phyloP scores from a whole-genome alignment of 1,284 basidiomycete genomes.

The Crepidotus sp. region DNA sequence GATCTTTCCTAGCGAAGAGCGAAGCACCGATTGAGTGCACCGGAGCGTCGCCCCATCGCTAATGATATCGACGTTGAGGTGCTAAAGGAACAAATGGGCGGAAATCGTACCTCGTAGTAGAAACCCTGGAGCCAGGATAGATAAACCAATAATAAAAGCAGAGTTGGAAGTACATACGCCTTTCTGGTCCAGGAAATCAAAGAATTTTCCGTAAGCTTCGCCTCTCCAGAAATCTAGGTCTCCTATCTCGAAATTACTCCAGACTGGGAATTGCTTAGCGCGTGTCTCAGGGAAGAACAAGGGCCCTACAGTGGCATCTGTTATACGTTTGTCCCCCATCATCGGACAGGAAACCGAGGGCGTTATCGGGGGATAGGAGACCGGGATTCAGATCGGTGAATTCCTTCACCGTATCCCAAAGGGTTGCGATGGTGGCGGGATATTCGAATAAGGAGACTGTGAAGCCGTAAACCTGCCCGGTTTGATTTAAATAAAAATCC shows the following conservation, averaged over 20 bases:
- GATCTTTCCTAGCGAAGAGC: constrained; percentile 70
- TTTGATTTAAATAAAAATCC: too few relatives aligned
- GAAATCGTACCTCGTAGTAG: constrained; percentile 65
- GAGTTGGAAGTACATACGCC: constrained; percentile 31
- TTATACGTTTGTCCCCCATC: constrained; percentile 78
- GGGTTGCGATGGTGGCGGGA: constrained; percentile 74
- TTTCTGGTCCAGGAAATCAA: constrained; percentile 72
- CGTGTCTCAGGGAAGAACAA: not conserved
- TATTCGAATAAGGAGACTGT: constrained; percentile 84
- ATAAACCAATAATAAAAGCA: not conserved
- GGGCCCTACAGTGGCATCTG: constrained; percentile 71
- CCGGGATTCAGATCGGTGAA: constrained; percentile 71
- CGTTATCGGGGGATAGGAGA: constrained; percentile 63
- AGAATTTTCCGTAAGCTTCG: constrained; percentile 79
- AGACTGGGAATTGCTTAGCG: constrained; percentile 44
- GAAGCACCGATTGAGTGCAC: constrained; percentile 81
- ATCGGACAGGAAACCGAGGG: constrained; percentile 75
- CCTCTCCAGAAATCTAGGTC: constrained; percentile 77
- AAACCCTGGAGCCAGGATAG: constrained; percentile 46
- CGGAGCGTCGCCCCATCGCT: constrained; percentile 89
- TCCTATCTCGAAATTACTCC: constrained; percentile 89
- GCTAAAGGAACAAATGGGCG: not conserved
- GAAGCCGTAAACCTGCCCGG: too few relatives aligned
- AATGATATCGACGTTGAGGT: not conserved
- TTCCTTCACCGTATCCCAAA: constrained; percentile 74